Percentiles rank a stretch among this genome's conserved stretches.
Evolutionary conservation across 768 basidiomycete genomes (phyloP).

Genomic region (Russula earlei): DNA sequence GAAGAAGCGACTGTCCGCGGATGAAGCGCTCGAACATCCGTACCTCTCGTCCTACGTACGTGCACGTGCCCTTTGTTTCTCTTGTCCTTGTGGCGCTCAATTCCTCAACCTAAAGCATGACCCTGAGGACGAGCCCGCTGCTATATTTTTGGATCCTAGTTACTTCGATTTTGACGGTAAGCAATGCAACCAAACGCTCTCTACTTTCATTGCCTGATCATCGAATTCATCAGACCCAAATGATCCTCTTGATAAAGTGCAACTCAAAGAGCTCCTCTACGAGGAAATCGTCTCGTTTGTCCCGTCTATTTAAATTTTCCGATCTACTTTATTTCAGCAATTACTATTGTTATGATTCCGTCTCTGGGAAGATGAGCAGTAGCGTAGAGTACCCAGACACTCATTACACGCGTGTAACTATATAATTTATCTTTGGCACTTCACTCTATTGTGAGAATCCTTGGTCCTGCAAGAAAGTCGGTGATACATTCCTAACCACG

Average conservation of each 20-base stretch:
- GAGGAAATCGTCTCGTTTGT: constrained; percentile 75
- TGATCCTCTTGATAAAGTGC: constrained; percentile 65
- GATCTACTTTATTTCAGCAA: constrained; percentile 7
- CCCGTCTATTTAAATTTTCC: constrained; percentile 41
- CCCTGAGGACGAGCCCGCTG: constrained; percentile 80
- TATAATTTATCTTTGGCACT: background rate
- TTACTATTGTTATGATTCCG: background rate
- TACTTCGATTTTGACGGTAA: constrained; percentile 89
- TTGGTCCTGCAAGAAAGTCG: background rate
- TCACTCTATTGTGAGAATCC: background rate
- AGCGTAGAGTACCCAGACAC: background rate
- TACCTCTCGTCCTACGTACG: constrained; percentile 70
- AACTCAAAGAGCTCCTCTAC: constrained; percentile 76
- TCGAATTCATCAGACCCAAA: constrained; percentile 46
- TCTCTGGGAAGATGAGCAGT: background rate
- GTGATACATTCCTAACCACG: constrained; percentile 7
- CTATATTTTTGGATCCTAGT: constrained; percentile 67
- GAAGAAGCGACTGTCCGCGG: constrained; percentile 74
- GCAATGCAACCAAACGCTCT: constrained; percentile 22
- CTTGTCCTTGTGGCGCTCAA: constrained; percentile 1
- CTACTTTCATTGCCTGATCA: constrained; percentile 2
- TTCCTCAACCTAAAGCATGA: constrained; percentile 48
- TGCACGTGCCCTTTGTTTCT: constrained; percentile 23
- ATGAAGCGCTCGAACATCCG: constrained; percentile 74
- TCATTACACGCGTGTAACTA: background rate